Conservation (phyloP, 176 grass and related monocot species). For the Carex cristatella region DNA sequence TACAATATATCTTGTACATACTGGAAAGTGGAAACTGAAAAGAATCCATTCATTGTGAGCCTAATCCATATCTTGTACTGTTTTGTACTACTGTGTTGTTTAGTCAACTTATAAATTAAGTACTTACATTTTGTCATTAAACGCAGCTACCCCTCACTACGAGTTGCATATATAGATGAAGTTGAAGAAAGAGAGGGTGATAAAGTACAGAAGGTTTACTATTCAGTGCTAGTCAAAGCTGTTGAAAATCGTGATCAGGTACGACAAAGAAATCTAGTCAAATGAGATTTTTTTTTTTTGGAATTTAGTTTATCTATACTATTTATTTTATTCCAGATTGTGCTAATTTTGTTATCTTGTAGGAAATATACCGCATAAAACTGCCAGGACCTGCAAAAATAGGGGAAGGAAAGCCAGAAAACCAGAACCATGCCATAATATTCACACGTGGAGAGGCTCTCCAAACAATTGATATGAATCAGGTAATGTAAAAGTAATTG, state of each 20-base stretch:
- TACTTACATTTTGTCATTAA: slow-evolving; percentile 30
- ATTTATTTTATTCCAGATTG: slow-evolving; percentile 22
- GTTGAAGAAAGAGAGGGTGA: slow-evolving; percentile 83
- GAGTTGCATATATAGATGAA: slow-evolving; percentile 98
- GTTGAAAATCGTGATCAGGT: slow-evolving; percentile 96
- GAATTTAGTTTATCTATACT: not conserved
- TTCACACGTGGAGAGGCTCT: slow-evolving; percentile 90
- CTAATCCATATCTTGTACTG: not conserved
- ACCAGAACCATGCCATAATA: slow-evolving; percentile 97
- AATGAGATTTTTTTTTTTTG: not conserved
- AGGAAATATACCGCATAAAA: slow-evolving; percentile 99
- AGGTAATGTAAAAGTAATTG: slow-evolving; percentile 35
- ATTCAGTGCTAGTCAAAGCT: slow-evolving; percentile 91
- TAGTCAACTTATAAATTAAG: not conserved
- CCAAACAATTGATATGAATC: slow-evolving; percentile 98
- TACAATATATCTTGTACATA: not conserved
- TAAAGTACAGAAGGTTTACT: slow-evolving; percentile 84
- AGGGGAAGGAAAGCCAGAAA: slow-evolving; percentile 97
- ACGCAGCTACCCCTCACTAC: slow-evolving; percentile 75
- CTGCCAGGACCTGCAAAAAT: slow-evolving; percentile 80
- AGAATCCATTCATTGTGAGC: not conserved
- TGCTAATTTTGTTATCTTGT: slow-evolving; percentile 33
- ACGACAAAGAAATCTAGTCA: slow-evolving; percentile 3
- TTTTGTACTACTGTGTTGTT: not conserved
- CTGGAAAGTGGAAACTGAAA: not conserved